Evolutionary conservation across 2,329 filamentous ascomycete genomes (phyloP), one percentile per base, ranked within the genome.

Genomic region (Epichloe hybrida): DNA sequence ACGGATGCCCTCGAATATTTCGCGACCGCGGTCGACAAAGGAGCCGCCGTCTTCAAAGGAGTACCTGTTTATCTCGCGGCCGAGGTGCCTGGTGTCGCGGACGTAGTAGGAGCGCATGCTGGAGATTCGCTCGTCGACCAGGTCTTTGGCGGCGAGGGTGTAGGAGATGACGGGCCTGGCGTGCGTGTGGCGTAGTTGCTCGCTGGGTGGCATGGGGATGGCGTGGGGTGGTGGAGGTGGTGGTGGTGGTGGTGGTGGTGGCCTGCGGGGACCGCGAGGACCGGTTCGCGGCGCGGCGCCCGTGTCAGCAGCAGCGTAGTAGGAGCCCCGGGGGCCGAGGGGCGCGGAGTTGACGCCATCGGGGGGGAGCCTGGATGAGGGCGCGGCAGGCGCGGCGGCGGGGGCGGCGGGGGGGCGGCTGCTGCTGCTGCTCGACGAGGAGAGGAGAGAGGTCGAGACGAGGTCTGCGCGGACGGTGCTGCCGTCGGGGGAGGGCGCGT

Each of bases 11-110:
- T 79, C 69, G 60, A 83, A 83, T 38, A 83, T 80, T 62, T 89
- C 86, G 15, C 79, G 79, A 13, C 85, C 86, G 50, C 82, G 75
- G 62, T 89, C 84, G 43, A 89, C 83, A 50, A 89, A 80, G 5
- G 66, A 61, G 53, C 82, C 79, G 1, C 72, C 74, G 51, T 81
- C 71, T 63, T 88, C 84, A 58, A 89, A 89, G 0, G 82, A 84
- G 62, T 87, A 88, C 35, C 85, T 74, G 61, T 86, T 81, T 66
- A 79, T 79, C 49, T 73, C 67, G 54, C 71, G 63, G 54, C 72
- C 73, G 38, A 72, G 58, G 42, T 72, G 67, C 12, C 71, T 65
- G 20, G 64, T 59, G 43, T 73, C 66, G 35, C 59, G 63, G 7
- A 70, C 69, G 64, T 76, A 77, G 55, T 70, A 71, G 17, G 67